Base-by-base conservation (phyloP, 148 eudicot species). In the Nepenthes gracilis region DNA sequence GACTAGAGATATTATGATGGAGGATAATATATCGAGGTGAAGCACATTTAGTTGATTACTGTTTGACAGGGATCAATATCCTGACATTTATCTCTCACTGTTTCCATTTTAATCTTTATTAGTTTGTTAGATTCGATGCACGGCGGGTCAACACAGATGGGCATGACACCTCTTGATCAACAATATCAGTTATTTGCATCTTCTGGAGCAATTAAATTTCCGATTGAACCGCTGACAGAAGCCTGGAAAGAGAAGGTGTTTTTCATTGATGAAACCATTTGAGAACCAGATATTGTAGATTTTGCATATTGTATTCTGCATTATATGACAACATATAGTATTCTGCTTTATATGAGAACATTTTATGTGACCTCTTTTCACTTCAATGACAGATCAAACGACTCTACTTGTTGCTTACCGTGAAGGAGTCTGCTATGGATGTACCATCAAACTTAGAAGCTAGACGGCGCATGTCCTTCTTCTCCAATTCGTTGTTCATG, bases 341-440 rank as follows among this genome's bases (percentile, higher is more conserved):
- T 23, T 43, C 14, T 43, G 63, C 45, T 3, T 8, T 3, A 3
- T 40, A 40, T 40, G 45, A 40, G 45, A 23, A 23, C 23, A 23
- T 23, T 23, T 23, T 23, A 23, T 40, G 45, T 40, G 45, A 3
- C 8, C 6, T 0, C 8, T 4, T 40, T 40, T 4, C 45, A 3
- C 6, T 40, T 3, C 8, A 3, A 65, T 63, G 67, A 70, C 83
- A 94, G 99, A 86, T 94, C 75, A 86, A 89, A 62, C 89, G 99
- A 71, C 75, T 89, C 45, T 78, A 72, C 77, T 64, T 94, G 55
- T 78, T 94, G 67, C 90, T 94, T 62, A 94, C 99, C 7, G 97
- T 89, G 55, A 94, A 89, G 78, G 99, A 94, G 74, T 94, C 99
- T 50, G 99, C 97, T 1, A 94, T 86, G 89, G 99, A 89, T 67